These are phyloP conservation scores for Aureobasidium melanogenum DNA, from an alignment of 2,329 filamentous ascomycete genomes.

Conservation along the genomic window DNA sequence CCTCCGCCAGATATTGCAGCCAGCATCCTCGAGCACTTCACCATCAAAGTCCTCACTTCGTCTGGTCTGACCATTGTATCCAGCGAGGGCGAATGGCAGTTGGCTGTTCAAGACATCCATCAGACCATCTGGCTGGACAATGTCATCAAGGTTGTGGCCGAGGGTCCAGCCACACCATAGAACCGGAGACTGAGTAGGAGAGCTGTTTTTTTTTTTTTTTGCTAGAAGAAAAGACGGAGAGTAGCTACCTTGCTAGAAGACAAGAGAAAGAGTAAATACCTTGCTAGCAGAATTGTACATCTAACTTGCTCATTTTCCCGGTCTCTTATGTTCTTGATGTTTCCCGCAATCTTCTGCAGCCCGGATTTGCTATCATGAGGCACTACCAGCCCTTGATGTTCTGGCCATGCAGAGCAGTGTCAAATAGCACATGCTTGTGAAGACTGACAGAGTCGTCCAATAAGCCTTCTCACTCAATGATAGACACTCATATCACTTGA, in stretches of 20 bases:
- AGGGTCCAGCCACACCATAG: background rate
- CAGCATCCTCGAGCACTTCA: conserved; percentile 4
- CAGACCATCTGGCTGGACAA: conserved; percentile 11
- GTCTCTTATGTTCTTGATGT: background rate
- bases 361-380: background rate
- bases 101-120: conserved; percentile 3
- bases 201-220: background rate
- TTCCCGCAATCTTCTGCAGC: no score
- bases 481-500: no score
- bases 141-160: conserved; percentile 9
- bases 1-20: conserved; percentile 3
- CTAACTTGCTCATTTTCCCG: background rate
- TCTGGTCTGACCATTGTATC: conserved; percentile 8
- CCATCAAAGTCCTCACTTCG: conserved; percentile 11
- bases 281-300: background rate
- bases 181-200: background rate
- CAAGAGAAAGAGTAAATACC: background rate
- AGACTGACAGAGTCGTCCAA: background rate
- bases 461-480: background rate
- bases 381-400: background rate
- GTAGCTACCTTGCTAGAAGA: background rate
- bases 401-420: no score
- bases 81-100: conserved; percentile 5
- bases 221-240: no score
- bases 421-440: background rate